A percentile compares a stretch with the other conserved stretches of the same genome.
These are phyloP conservation scores for Vicia sativa DNA, from an alignment of 306 rosid genomes.

Conservation along the genomic window DNA sequence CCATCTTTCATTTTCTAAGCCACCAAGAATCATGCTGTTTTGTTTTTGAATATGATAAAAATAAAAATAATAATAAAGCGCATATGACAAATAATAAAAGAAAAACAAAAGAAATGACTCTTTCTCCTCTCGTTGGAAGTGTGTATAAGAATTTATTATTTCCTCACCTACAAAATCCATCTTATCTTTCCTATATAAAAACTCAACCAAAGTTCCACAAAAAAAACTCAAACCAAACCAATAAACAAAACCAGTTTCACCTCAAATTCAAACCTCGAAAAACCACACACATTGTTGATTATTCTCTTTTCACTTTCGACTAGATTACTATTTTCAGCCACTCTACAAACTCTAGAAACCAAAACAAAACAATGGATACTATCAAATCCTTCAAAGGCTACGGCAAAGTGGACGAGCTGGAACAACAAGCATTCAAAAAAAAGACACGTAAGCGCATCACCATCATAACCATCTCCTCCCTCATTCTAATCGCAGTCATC, in stretches of 20 bases:
- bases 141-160: neutral
- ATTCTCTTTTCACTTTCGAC: neutral
- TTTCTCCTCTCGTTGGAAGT: too few relatives aligned
- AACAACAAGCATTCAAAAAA: constrained; percentile 58
- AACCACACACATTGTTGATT: neutral
- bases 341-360: neutral
- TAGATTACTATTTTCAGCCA: neutral
- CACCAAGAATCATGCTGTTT: constrained; percentile 22
- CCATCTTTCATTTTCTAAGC: constrained; percentile 13
- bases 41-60: neutral
- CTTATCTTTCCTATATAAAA: constrained; percentile 16
- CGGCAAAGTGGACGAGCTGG: constrained; percentile 76
- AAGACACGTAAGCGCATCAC: constrained; percentile 67
- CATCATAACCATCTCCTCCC: constrained; percentile 47
- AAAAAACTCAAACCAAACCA: constrained; percentile 17
- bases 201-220: neutral
- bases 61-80: too few relatives aligned
- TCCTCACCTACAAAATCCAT: neutral
- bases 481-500: constrained; percentile 50
- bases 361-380: constrained; percentile 53
- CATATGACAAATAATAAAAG: too few relatives aligned
- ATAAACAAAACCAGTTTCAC: neutral
- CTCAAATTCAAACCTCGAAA: neutral
- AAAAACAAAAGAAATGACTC: too few relatives aligned
- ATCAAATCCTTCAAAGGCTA: constrained; percentile 84